Conservation (phyloP, 164 flowering plant species). For the Chimonanthus salicifolius region DNA sequence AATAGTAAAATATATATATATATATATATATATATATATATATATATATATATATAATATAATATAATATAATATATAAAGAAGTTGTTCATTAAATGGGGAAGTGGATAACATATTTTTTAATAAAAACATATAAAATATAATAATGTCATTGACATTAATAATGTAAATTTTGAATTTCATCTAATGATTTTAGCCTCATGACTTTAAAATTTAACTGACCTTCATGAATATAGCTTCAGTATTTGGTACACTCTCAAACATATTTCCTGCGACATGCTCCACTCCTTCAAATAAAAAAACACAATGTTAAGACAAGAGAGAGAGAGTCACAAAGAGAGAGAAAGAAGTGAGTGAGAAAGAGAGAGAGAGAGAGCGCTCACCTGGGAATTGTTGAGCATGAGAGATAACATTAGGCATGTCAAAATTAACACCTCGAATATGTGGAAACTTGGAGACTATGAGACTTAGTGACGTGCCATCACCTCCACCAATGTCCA, state of each 20-base stretch:
- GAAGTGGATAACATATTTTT: too few species aligned
- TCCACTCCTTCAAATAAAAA: conserved; percentile 45
- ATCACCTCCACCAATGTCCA: conserved; percentile 37
- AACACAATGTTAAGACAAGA: background rate
- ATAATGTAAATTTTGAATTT: too few species aligned
- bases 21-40: too few species aligned
- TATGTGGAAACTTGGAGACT: conserved; percentile 33
- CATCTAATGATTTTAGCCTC: too few species aligned
- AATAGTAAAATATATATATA: too few species aligned
- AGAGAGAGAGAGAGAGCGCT: background rate
- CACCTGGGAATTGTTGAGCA: conserved; percentile 28
- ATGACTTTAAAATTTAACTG: background rate
- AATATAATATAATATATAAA: too few species aligned
- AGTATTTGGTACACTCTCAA: conserved; percentile 64
- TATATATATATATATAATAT: too few species aligned
- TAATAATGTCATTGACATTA: too few species aligned
- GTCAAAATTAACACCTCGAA: conserved; percentile 44
- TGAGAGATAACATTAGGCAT: conserved; percentile 37
- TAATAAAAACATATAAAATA: too few species aligned
- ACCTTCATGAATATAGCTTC: conserved; percentile 97
- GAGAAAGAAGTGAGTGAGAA: background rate
- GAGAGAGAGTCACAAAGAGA: too few species aligned
- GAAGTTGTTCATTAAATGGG: too few species aligned
- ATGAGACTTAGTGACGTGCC: conserved; percentile 27
- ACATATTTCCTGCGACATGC: conserved; percentile 91